phyloP scores from a whole-genome alignment of 2,329 filamentous ascomycete species.

The Cladosporium sp. region DNA sequence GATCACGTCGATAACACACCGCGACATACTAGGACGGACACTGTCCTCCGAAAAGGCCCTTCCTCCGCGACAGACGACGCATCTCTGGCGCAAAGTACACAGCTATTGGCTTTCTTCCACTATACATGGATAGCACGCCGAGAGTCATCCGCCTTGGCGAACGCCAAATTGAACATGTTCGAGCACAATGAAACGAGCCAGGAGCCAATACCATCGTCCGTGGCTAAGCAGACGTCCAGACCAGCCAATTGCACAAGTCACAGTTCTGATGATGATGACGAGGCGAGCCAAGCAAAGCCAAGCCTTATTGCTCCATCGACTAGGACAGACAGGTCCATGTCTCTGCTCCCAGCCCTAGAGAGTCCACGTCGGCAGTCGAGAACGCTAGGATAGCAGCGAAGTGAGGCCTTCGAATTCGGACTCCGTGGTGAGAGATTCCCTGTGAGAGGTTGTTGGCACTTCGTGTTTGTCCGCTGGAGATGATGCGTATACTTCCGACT shows the following conservation, averaged over 20 bases:
- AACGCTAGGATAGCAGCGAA: background rate
- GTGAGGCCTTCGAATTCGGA: background rate
- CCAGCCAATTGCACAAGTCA: background rate
- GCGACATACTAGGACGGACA: background rate
- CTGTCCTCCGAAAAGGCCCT: background rate
- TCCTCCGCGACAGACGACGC: background rate
- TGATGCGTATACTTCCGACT: too few relatives aligned
- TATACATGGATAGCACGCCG: background rate
- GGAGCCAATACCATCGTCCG: background rate
- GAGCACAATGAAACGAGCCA: background rate
- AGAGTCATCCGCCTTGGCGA: background rate
- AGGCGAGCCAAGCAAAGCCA: background rate
- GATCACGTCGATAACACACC: background rate
- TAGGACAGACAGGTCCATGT: background rate
- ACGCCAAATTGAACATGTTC: background rate
- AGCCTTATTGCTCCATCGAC: background rate
- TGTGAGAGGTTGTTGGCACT: background rate
- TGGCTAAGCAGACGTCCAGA: constrained; percentile 1
- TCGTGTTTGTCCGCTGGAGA: too few relatives aligned
- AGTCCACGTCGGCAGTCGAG: background rate
- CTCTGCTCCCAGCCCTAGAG: background rate
- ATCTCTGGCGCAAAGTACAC: background rate
- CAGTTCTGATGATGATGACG: background rate
- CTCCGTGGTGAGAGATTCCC: background rate
- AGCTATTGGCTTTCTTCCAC: background rate